A percentile compares a stretch with the other conserved stretches of the same genome.
phyloP scores from a whole-genome alignment of 2,329 filamentous ascomycete genomes.

The Thielaviopsis cerberus region DNA sequence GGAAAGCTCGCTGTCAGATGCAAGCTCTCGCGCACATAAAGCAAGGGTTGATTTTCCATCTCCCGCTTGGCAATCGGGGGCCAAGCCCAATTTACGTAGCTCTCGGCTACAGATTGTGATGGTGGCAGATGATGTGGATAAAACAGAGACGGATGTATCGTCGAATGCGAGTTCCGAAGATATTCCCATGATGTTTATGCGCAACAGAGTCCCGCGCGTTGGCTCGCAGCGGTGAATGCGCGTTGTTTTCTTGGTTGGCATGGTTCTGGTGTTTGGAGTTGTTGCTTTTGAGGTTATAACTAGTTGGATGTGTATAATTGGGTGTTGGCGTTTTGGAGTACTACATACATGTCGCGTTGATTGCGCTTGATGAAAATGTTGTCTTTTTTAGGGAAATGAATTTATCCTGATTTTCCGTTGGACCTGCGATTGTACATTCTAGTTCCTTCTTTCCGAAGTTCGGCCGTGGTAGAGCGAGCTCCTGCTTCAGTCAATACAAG shows the following conservation, averaged over 20 bases:
- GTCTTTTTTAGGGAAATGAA: not conserved
- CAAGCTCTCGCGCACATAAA: not conserved
- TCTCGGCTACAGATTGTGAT: not conserved
- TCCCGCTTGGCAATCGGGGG: not conserved
- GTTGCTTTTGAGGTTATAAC: not conserved
- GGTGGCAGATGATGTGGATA: not conserved
- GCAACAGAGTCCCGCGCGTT: not conserved
- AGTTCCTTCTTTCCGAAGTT: not conserved
- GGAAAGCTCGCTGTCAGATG: not conserved
- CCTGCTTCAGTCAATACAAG: not conserved
- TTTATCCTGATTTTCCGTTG: not conserved
- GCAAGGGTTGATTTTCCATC: not conserved
- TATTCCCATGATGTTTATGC: constrained; percentile 2
- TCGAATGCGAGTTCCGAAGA: constrained; percentile 1
- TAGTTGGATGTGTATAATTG: not conserved
- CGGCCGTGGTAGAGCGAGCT: not conserved
- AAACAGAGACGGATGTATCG: not conserved
- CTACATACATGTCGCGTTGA: not conserved
- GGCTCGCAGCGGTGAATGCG: not conserved
- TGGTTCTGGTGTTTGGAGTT: not conserved
- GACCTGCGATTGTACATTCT: not conserved
- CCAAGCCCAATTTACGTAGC: not conserved
- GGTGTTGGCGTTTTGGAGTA: not conserved
- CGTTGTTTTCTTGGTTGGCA: not conserved
- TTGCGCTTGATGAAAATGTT: not conserved